Percentiles rank a stretch among this genome's conserved stretches.
These are phyloP conservation scores for Blepharisma undulans DNA, from an alignment of 169 alveolate species.

Conservation along the genomic window DNA sequence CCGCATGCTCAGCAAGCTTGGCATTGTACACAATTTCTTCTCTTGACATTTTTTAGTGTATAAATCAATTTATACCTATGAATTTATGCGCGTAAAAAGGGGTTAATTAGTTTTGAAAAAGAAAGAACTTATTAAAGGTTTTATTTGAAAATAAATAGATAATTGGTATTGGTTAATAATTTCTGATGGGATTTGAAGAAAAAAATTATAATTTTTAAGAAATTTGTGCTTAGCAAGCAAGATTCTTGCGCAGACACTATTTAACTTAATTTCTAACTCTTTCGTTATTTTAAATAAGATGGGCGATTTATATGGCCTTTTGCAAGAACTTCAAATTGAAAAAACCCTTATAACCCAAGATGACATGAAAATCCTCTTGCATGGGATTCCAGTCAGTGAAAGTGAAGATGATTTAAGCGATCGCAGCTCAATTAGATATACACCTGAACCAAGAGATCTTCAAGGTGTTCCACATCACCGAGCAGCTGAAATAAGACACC, in stretches of 20 bases:
- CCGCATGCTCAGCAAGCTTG: conserved; percentile 99
- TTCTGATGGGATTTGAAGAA: background rate
- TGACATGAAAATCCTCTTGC: conserved; percentile 23
- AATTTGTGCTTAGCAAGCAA: background rate
- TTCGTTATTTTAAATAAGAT: background rate
- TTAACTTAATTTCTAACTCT: background rate
- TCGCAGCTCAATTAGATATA: background rate
- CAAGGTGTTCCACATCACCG: background rate
- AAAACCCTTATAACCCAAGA: background rate
- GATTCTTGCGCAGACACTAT: background rate
- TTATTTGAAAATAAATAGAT: background rate
- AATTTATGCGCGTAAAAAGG: background rate
- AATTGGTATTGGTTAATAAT: background rate
- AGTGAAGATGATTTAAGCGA: conserved; percentile 40
- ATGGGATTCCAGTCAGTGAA: conserved; percentile 41
- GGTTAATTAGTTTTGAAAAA: background rate
- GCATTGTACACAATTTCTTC: conserved; percentile 81
- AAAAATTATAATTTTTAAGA: no score
- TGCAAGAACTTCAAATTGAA: conserved; percentile 7
- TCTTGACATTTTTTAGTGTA: conserved; percentile 11
- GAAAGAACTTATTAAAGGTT: background rate
- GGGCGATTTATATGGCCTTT: background rate
- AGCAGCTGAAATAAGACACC: conserved; percentile 9
- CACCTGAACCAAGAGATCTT: conserved; percentile 38
- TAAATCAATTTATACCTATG: background rate